Conservation (phyloP, 2,329 filamentous ascomycete genomes). For the Fusarium marasasianum region DNA sequence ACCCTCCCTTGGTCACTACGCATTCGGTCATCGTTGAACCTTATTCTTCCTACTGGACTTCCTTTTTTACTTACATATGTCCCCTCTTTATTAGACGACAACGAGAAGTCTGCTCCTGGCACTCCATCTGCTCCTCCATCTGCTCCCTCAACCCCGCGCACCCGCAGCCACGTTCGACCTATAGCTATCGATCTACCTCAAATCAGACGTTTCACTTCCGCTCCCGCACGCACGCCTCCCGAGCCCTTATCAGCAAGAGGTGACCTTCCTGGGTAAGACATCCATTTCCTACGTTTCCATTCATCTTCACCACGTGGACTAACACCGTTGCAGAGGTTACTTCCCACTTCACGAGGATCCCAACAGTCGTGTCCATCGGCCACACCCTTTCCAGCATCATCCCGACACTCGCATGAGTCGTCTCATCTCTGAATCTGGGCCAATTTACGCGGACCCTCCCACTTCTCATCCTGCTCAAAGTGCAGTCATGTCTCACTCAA, state of each 20-base stretch:
- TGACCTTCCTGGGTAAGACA: slow-evolving; percentile 65
- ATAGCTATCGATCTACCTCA: slow-evolving; percentile 64
- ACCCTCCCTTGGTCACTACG: slow-evolving; percentile 6
- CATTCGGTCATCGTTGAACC: not conserved
- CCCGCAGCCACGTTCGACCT: slow-evolving; percentile 52
- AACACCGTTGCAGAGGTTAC: slow-evolving; percentile 59
- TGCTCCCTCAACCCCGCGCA: slow-evolving; percentile 35
- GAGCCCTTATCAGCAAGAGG: slow-evolving; percentile 66
- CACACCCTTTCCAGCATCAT: slow-evolving; percentile 60
- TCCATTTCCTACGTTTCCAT: not conserved
- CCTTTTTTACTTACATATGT: slow-evolving; percentile 20
- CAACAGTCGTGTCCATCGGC: slow-evolving; percentile 54
- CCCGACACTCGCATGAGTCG: slow-evolving; percentile 52
- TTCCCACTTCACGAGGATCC: slow-evolving; percentile 69
- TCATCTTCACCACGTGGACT: not conserved
- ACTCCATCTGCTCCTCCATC: slow-evolving; percentile 17
- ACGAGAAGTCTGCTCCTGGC: slow-evolving; percentile 19
- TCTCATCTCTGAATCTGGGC: slow-evolving; percentile 46
- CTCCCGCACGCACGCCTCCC: slow-evolving; percentile 55
- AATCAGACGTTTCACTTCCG: slow-evolving; percentile 51
- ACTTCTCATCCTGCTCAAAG: slow-evolving; percentile 41
- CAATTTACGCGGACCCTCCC: slow-evolving; percentile 42
- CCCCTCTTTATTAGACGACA: slow-evolving; percentile 27
- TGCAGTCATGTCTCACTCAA: slow-evolving; percentile 39
- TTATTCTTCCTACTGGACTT: not conserved